Evolutionary conservation across 2,329 filamentous ascomycete species (phyloP).

Genomic region (Amylocarpus encephaloides): DNA sequence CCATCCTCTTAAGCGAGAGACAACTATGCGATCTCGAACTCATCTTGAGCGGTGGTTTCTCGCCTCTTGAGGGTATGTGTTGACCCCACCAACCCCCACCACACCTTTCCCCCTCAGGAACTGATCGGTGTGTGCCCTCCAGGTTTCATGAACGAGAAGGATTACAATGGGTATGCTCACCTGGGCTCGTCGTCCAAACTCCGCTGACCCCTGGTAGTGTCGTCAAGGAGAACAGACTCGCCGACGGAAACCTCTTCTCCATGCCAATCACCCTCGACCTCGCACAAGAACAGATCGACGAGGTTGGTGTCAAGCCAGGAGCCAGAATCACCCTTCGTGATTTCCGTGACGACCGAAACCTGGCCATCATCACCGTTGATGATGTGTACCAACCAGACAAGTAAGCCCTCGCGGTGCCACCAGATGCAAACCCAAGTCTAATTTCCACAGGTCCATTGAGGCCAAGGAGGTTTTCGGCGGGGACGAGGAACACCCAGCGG

Average conservation of each 20-base stretch:
- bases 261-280: slow-evolving; percentile 97
- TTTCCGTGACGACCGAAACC: slow-evolving; percentile 90
- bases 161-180: slow-evolving; percentile 77
- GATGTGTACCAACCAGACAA: slow-evolving; percentile 96
- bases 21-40: slow-evolving; percentile 97
- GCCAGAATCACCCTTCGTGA: slow-evolving; percentile 84
- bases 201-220: slow-evolving; percentile 53
- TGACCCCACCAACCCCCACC: background rate
- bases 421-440: too few relatives aligned
- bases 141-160: slow-evolving; percentile 97
- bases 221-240: slow-evolving; percentile 79
- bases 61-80: slow-evolving; percentile 82
- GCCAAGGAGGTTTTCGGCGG: slow-evolving; percentile 92
- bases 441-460: slow-evolving; percentile 63
- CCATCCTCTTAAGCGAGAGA: slow-evolving; percentile 80
- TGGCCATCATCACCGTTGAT: slow-evolving; percentile 92
- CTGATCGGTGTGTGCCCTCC: slow-evolving; percentile 24
- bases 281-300: slow-evolving; percentile 65
- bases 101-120: slow-evolving; percentile 5
- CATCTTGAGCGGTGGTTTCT: slow-evolving; percentile 96
- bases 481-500: slow-evolving; percentile 82
- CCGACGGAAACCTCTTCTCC: slow-evolving; percentile 83
- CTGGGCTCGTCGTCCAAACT: background rate
- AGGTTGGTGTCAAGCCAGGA: slow-evolving; percentile 69
- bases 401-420: slow-evolving; percentile 44